A percentile compares a stretch with the other conserved stretches of the same genome.
These are phyloP conservation scores for Acmispon strigosus DNA, from an alignment of 306 rosid genomes.

Conservation along the genomic window DNA sequence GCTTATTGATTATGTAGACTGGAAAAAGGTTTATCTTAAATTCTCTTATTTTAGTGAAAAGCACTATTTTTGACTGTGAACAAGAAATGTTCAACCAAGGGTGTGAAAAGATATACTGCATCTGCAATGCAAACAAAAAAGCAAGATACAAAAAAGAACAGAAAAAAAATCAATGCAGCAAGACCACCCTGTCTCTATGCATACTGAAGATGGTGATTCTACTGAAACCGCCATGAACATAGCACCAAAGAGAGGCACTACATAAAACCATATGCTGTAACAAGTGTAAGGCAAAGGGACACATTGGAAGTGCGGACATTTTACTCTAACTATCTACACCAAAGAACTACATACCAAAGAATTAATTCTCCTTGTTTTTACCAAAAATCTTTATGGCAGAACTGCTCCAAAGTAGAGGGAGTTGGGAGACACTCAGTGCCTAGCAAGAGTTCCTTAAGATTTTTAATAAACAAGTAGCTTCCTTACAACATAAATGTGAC, in stretches of 20 bases:
- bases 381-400: not conserved
- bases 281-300: not conserved
- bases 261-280: not conserved
- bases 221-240: not conserved
- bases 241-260: not conserved
- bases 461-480: not conserved
- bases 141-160: not conserved
- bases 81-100: not conserved
- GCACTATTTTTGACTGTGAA: not conserved
- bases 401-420: not conserved
- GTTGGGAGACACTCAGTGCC: not conserved
- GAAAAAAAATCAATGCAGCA: not conserved
- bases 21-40: conserved; percentile 71
- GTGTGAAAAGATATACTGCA: not conserved
- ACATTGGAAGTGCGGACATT: not conserved
- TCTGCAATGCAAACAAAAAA: not conserved
- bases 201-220: not conserved
- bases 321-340: conserved; percentile 14
- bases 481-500: not conserved
- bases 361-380: not conserved
- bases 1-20: conserved; percentile 80
- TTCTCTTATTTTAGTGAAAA: not conserved
- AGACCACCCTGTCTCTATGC: not conserved
- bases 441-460: not conserved
- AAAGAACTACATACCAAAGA: not conserved